Conservation (phyloP, 805 yeast genomes). For the Lipomyces chichibuensis region DNA sequence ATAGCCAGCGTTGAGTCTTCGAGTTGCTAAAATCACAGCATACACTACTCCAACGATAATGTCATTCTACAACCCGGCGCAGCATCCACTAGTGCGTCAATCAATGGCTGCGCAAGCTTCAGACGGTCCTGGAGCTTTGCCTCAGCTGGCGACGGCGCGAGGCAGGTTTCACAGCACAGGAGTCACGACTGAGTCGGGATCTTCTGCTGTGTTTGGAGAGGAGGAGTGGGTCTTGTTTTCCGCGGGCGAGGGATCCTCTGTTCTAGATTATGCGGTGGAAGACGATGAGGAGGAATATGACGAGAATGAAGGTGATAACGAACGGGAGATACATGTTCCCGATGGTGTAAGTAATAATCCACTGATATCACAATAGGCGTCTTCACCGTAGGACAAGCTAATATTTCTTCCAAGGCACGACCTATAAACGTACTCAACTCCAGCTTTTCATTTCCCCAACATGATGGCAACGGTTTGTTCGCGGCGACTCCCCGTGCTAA, state of each 20-base stretch:
- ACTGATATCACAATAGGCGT: neutral
- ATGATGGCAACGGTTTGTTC: slow-evolving; percentile 37
- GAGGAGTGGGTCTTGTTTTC: slow-evolving; percentile 49
- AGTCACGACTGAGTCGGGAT: slow-evolving; percentile 12
- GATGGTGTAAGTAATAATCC: neutral
- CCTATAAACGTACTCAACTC: slow-evolving; percentile 16
- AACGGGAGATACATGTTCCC: slow-evolving; percentile 12
- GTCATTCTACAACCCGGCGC: slow-evolving; percentile 32
- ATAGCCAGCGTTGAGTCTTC: neutral
- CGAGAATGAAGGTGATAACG: slow-evolving; percentile 16
- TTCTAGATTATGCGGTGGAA: slow-evolving; percentile 17
- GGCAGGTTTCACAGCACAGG: neutral
- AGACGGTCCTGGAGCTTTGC: neutral
- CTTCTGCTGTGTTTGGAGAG: slow-evolving; percentile 9
- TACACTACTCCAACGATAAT: neutral
- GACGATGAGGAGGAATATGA: slow-evolving; percentile 31
- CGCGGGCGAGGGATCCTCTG: slow-evolving; percentile 37
- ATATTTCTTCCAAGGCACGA: neutral
- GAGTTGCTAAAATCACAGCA: neutral
- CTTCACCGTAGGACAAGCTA: slow-evolving; percentile 5
- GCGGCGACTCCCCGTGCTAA: slow-evolving; percentile 21
- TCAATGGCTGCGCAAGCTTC: slow-evolving; percentile 5
- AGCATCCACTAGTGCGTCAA: slow-evolving; percentile 31
- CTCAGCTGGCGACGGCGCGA: neutral
- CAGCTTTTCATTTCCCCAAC: slow-evolving; percentile 25